Evolutionary conservation across 805 yeast genomes (phyloP).

Genomic region (Scheffersomyces ergatensis): DNA sequence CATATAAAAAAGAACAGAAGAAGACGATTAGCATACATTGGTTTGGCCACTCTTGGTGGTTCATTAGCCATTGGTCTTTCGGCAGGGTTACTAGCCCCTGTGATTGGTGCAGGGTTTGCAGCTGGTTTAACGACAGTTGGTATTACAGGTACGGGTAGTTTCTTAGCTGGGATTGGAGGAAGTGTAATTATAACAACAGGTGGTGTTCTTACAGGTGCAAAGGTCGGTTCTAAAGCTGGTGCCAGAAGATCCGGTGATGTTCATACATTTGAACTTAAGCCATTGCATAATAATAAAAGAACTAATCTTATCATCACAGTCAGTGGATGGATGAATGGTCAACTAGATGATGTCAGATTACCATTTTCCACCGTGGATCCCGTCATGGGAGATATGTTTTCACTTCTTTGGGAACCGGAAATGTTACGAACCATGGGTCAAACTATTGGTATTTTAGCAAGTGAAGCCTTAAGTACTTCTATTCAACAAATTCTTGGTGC

Average conservation of each 20-base stretch:
- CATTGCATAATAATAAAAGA: constrained; percentile 86
- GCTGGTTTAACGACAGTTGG: constrained; percentile 97
- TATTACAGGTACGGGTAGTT: constrained; percentile 87
- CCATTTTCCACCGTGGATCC: constrained; percentile 98
- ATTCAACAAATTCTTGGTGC: constrained; percentile 94
- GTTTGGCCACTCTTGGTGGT: constrained; percentile 95
- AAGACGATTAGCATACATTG: constrained; percentile 79
- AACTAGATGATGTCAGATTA: constrained; percentile 89
- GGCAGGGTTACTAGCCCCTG: constrained; percentile 95
- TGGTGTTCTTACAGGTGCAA: constrained; percentile 88
- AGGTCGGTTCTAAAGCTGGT: constrained; percentile 85
- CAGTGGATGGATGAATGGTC: constrained; percentile 97
- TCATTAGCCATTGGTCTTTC: constrained; percentile 90
- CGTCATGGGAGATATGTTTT: constrained; percentile 92
- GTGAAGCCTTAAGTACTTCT: constrained; percentile 88
- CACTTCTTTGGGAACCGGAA: constrained; percentile 97
- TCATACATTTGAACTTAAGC: constrained; percentile 88
- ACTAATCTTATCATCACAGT: constrained; percentile 85
- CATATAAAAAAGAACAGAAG: constrained; percentile 66
- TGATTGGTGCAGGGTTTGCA: constrained; percentile 97
- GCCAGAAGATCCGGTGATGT: constrained; percentile 85
- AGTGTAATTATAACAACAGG: constrained; percentile 91
- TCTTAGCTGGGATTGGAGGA: constrained; percentile 95
- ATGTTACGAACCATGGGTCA: constrained; percentile 96
- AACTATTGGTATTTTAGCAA: constrained; percentile 88